Evolutionary conservation across 352 stramenopile genomes (phyloP).

Genomic region (Elongisporangium anandrum): DNA sequence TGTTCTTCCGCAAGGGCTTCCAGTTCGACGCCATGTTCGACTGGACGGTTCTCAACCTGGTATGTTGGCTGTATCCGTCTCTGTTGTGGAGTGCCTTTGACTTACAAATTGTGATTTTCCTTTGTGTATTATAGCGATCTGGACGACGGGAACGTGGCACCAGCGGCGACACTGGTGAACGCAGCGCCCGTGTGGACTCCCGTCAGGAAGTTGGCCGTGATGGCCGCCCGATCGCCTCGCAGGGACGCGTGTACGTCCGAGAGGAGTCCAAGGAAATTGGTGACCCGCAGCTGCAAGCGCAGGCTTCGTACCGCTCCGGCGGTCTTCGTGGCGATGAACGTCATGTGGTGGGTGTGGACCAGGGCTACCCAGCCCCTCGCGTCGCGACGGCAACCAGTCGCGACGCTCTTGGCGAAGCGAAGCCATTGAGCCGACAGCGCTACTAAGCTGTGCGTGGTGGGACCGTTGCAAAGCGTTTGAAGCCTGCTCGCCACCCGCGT

Average conservation of each 20-base stretch:
- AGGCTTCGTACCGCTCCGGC: constrained; percentile 53
- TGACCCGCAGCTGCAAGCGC: constrained; percentile 36
- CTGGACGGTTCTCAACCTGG: constrained; percentile 95
- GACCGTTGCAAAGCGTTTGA: constrained; percentile 4
- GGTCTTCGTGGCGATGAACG: constrained; percentile 49
- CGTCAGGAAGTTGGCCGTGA: constrained; percentile 44
- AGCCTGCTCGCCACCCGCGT: constrained; percentile 3
- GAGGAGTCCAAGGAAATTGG: constrained; percentile 59
- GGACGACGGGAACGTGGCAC: constrained; percentile 58
- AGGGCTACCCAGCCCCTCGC: constrained; percentile 52
- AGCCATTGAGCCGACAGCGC: constrained; percentile 72
- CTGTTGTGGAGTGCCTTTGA: not conserved
- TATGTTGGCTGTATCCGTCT: constrained; percentile 13
- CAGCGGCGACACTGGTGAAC: constrained; percentile 55
- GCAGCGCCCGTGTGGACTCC: constrained; percentile 53
- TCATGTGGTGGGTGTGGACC: constrained; percentile 27
- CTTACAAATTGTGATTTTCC: constrained; percentile 4
- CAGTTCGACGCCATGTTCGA: constrained; percentile 99
- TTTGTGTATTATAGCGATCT: constrained; percentile 29
- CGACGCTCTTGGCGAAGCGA: constrained; percentile 53
- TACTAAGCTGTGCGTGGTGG: constrained; percentile 36
- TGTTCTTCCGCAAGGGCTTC: constrained; percentile 99
- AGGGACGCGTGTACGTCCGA: constrained; percentile 59
- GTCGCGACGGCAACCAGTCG: constrained; percentile 60
- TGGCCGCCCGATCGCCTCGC: constrained; percentile 45